Percentiles rank a stretch among this genome's conserved stretches.
Evolutionary conservation across 164 flowering plant species (phyloP).

Genomic region (Nymphaea colorata): DNA sequence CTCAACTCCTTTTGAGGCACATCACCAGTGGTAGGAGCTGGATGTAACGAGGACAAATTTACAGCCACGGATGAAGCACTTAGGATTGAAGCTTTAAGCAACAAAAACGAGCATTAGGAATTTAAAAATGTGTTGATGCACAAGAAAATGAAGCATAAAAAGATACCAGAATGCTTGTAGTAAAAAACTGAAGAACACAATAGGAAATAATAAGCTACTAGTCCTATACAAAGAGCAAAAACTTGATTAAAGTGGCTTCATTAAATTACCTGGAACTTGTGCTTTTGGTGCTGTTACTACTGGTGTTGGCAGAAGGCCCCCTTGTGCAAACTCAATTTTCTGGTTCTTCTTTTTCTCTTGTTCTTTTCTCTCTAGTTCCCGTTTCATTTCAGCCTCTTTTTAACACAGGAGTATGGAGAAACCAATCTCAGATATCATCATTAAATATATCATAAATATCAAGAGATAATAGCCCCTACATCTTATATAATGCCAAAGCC

Average conservation of each 20-base stretch:
- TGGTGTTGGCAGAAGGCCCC: constrained; percentile 47
- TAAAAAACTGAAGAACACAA: not conserved
- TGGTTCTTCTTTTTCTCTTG: constrained; percentile 75
- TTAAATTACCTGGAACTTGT: constrained; percentile 43
- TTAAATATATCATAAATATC: too few species aligned
- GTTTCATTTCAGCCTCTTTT: constrained; percentile 82
- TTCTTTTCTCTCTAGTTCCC: constrained; percentile 75
- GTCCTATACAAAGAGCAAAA: not conserved
- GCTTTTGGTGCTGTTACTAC: constrained; percentile 32
- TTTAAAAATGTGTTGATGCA: constrained; percentile 3
- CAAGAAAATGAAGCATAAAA: not conserved
- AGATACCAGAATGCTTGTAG: too few species aligned
- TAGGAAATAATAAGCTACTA: not conserved
- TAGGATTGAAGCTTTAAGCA: constrained; percentile 11
- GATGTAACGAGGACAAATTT: constrained; percentile 18
- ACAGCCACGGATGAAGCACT: constrained; percentile 32
- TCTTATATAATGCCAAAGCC: too few species aligned
- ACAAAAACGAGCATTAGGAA: not conserved
- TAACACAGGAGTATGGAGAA: not conserved
- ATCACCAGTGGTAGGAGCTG: constrained; percentile 33
- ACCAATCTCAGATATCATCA: not conserved
- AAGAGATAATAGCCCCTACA: too few species aligned
- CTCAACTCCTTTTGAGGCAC: constrained; percentile 50
- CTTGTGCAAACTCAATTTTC: constrained; percentile 65
- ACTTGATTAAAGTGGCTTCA: not conserved